These are phyloP conservation scores for Umbelopsis vinacea DNA, from an alignment of 192 early-diverging fungal species.

Conservation along the genomic window DNA sequence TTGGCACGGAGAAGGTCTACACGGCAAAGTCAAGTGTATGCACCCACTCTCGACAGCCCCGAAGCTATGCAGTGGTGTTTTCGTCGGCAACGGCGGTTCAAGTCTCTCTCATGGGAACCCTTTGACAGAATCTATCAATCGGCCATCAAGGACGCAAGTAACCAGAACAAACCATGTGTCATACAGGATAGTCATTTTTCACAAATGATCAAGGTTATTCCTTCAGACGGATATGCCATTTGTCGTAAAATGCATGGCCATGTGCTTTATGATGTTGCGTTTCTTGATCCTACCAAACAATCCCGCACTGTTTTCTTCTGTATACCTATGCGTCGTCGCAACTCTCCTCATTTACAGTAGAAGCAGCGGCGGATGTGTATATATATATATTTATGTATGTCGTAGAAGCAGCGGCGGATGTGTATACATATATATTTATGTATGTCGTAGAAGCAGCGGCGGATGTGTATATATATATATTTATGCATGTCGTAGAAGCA, in stretches of 20 bases:
- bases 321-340: background rate
- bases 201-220: background rate
- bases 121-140: background rate
- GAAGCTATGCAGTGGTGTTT: conserved; percentile 14
- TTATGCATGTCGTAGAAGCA: too few species aligned
- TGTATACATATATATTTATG: too few species aligned
- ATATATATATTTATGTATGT: background rate
- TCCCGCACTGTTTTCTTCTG: background rate
- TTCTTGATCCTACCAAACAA: background rate
- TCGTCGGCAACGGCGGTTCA: background rate
- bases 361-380: background rate
- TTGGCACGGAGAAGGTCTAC: background rate
- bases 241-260: background rate
- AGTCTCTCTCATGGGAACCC: background rate
- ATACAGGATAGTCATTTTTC: conserved; percentile 15
- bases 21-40: background rate
- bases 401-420: background rate
- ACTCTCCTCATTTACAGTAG: background rate
- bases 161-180: background rate
- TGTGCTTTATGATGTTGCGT: background rate
- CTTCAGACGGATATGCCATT: background rate
- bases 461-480: too few species aligned
- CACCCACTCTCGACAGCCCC: background rate
- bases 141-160: background rate
- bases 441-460: too few species aligned